Conservation (phyloP, 768 basidiomycete species). For the Kwoniella europaea region DNA sequence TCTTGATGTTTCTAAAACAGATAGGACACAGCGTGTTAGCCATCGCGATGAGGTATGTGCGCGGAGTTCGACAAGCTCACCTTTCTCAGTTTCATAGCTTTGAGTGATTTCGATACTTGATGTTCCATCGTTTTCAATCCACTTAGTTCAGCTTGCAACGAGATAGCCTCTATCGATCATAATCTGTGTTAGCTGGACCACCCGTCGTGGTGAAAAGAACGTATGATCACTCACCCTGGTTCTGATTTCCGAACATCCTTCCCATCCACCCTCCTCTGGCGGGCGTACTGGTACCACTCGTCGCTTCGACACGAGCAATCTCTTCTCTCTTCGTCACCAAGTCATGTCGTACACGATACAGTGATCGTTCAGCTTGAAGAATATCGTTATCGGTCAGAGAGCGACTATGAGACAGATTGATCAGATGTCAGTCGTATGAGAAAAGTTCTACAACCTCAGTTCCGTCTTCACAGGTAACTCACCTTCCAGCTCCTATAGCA, state of each 20-base stretch:
- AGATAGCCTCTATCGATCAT: constrained; percentile 11
- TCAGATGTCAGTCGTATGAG: not conserved
- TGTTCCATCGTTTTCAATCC: constrained; percentile 52
- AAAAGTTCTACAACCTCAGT: not conserved
- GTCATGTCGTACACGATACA: constrained; percentile 54
- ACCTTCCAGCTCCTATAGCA: constrained; percentile 36
- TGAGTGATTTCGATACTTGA: constrained; percentile 44
- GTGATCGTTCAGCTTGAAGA: constrained; percentile 49
- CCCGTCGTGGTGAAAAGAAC: not conserved
- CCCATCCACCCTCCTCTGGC: constrained; percentile 46
- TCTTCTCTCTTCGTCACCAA: constrained; percentile 46
- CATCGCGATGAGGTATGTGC: not conserved
- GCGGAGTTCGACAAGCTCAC: constrained; percentile 24
- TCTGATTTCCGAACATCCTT: constrained; percentile 41
- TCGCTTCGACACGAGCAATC: constrained; percentile 19
- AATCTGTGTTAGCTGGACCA: not conserved
- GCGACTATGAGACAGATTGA: constrained; percentile 23
- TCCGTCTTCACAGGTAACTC: constrained; percentile 2
- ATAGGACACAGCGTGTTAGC: not conserved
- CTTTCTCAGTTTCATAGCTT: constrained; percentile 50
- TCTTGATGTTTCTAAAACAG: constrained; percentile 46
- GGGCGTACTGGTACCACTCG: constrained; percentile 16
- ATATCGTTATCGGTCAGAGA: constrained; percentile 49
- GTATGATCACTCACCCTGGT: constrained; percentile 32
- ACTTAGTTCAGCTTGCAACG: constrained; percentile 44